Evolutionary conservation across 2,329 filamentous ascomycete genomes (phyloP).

Genomic region (Aureobasidium sp.): DNA sequence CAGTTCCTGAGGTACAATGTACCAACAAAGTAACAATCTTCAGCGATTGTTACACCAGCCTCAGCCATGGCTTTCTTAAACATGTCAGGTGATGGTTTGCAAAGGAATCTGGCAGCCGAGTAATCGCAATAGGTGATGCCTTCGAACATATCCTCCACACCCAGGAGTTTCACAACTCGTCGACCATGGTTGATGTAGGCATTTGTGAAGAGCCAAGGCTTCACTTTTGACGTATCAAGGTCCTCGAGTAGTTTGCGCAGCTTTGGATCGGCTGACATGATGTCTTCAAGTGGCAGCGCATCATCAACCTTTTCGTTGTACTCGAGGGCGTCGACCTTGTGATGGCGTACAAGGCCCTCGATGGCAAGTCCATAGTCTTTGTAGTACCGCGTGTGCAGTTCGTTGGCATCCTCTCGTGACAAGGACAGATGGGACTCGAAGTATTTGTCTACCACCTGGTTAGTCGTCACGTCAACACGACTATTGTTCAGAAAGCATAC

Average conservation of each 20-base stretch:
- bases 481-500: conserved; percentile 47
- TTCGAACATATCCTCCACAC: conserved; percentile 82
- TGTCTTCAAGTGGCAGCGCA: conserved; percentile 74
- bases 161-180: conserved; percentile 71
- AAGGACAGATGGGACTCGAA: conserved; percentile 65
- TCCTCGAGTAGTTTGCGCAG: conserved; percentile 70
- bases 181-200: conserved; percentile 85
- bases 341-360: conserved; percentile 85
- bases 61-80: conserved; percentile 83
- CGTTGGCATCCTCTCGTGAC: conserved; percentile 66
- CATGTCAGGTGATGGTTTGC: conserved; percentile 79
- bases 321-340: conserved; percentile 88
- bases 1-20: conserved; percentile 30
- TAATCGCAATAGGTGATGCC: conserved; percentile 96
- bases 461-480: background rate
- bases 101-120: conserved; percentile 60
- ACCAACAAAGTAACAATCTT: conserved; percentile 91
- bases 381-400: conserved; percentile 88
- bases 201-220: conserved; percentile 91
- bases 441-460: conserved; percentile 40
- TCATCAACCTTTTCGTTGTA: conserved; percentile 96
- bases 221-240: conserved; percentile 76
- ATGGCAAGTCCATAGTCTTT: conserved; percentile 94
- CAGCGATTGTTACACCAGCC: conserved; percentile 58
- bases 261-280: conserved; percentile 70